Percentiles rank a stretch among this genome's conserved stretches.
Conservation (phyloP, 306 rosid genomes). For the Macrotyloma uniflorum region DNA sequence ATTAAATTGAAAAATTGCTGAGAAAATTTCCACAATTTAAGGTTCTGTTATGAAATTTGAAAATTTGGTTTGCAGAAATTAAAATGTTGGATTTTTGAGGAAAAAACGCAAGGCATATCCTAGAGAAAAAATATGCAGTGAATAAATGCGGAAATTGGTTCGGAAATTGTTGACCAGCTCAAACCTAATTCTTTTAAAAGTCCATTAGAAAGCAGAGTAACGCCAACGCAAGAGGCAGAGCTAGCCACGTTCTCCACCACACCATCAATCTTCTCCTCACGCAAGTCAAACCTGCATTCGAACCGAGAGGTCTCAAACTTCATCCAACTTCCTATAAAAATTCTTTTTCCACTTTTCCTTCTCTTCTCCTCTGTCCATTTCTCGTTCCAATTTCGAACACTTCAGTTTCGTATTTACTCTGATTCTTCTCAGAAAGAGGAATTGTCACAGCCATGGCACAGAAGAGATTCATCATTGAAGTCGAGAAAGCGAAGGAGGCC, state of each 20-base stretch:
- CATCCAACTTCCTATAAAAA: not conserved
- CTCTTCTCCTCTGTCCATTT: not conserved
- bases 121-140: not conserved
- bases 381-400: not conserved
- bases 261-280: not conserved
- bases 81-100: not conserved
- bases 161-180: slow-evolving; percentile 30
- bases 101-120: not conserved
- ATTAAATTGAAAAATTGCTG: too few relatives aligned
- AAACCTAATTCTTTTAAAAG: slow-evolving; percentile 24
- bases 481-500: slow-evolving; percentile 69
- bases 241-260: not conserved
- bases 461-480: slow-evolving; percentile 61
- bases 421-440: not conserved
- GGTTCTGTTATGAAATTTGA: not conserved
- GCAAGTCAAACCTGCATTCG: not conserved
- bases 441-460: slow-evolving; percentile 46
- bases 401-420: not conserved
- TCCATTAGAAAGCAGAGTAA: not conserved
- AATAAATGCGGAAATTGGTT: not conserved
- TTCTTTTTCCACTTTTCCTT: not conserved
- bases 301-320: not conserved
- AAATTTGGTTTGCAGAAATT: not conserved
- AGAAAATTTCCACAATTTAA: too few relatives aligned
- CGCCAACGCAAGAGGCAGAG: not conserved